These are phyloP conservation scores for Aspergillus glaucus DNA, from an alignment of 2,329 filamentous ascomycete species.

Conservation along the genomic window DNA sequence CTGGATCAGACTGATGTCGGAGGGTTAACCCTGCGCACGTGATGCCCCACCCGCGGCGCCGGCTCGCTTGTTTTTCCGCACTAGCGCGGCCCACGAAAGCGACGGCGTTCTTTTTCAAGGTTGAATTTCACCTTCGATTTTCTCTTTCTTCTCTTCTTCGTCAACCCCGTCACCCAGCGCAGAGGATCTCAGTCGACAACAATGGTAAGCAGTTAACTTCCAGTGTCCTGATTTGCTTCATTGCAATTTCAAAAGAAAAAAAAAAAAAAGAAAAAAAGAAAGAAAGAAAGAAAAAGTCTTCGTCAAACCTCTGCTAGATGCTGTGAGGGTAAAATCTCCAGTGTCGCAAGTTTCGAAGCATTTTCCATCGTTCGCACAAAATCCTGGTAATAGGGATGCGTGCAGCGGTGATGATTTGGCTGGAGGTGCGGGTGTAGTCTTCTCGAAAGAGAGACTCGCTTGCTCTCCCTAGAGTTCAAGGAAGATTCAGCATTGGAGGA, in stretches of 20 bases:
- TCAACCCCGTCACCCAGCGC: conserved; percentile 43
- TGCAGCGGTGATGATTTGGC: conserved; percentile 43
- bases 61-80: conserved; percentile 13
- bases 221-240: conserved; percentile 27
- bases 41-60: background rate
- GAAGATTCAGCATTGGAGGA: conserved; percentile 71
- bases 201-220: conserved; percentile 57
- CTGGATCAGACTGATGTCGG: background rate
- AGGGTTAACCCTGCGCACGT: conserved; percentile 17
- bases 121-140: conserved; percentile 12
- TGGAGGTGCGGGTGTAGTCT: conserved; percentile 48
- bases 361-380: conserved; percentile 32
- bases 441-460: conserved; percentile 45
- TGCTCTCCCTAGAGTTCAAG: conserved; percentile 84
- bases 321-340: conserved; percentile 22
- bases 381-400: conserved; percentile 24
- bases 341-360: conserved; percentile 25
- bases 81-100: conserved; percentile 31
- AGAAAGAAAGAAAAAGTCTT: conserved; percentile 29
- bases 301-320: conserved; percentile 34
- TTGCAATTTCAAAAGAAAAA: conserved; percentile 9
- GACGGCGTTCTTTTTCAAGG: conserved; percentile 14
- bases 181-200: conserved; percentile 49
- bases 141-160: conserved; percentile 26
- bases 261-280: conserved; percentile 17